These are phyloP conservation scores for Knoxdaviesia capensis DNA, from an alignment of 2,329 filamentous ascomycete species.

Conservation along the genomic window DNA sequence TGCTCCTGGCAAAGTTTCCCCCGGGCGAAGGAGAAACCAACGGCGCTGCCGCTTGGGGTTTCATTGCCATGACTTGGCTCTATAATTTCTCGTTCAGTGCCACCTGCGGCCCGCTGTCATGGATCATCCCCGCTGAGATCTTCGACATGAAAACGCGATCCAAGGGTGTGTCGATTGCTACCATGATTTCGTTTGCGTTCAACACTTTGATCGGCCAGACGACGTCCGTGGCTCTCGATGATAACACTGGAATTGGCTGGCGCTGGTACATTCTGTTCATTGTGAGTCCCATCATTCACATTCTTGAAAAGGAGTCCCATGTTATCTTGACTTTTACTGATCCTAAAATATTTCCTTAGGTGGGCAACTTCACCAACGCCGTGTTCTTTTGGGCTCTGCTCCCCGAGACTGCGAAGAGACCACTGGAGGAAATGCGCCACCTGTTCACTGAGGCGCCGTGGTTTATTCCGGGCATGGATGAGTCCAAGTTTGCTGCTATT, in stretches of 20 bases:
- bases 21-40: conserved; percentile 9
- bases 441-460: conserved; percentile 44
- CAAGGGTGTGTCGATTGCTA: conserved; percentile 56
- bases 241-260: conserved; percentile 21
- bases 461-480: conserved; percentile 37
- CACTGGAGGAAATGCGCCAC: conserved; percentile 49
- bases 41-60: conserved; percentile 43
- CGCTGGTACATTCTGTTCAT: conserved; percentile 26
- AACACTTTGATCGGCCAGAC: conserved; percentile 53
- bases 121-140: conserved; percentile 47
- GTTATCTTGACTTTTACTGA: background rate
- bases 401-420: conserved; percentile 43
- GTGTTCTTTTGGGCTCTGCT: conserved; percentile 40
- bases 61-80: conserved; percentile 54
- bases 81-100: conserved; percentile 63
- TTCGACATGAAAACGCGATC: conserved; percentile 59
- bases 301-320: background rate
- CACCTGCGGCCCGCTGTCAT: conserved; percentile 45
- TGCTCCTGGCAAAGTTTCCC: conserved; percentile 34
- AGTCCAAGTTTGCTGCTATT: conserved; percentile 15
- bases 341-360: conserved; percentile 4
- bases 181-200: conserved; percentile 54
- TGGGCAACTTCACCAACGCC: conserved; percentile 38
- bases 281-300: conserved; percentile 7
- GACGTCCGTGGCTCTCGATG: conserved; percentile 32